These are phyloP conservation scores for Parasitella parasitica DNA, from an alignment of 371 early-diverging fungal genomes.

Conservation along the genomic window DNA sequence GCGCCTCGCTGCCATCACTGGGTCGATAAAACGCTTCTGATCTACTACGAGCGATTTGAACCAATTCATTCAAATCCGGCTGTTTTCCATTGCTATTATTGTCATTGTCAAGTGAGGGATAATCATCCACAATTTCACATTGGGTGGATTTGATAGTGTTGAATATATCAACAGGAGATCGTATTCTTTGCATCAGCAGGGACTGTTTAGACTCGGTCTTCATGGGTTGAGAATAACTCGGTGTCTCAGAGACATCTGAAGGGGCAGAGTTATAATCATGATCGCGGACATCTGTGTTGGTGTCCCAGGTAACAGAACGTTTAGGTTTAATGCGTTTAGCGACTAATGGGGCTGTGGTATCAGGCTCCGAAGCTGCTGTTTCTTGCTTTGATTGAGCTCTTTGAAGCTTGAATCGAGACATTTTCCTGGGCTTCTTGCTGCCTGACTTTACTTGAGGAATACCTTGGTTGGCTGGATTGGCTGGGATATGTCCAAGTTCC, in stretches of 20 bases:
- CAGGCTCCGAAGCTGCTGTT: neutral
- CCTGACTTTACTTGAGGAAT: neutral
- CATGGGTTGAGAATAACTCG: constrained; percentile 32
- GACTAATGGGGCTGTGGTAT: neutral
- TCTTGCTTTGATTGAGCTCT: constrained; percentile 6
- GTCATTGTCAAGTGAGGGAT: constrained; percentile 35
- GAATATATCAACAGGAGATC: constrained; percentile 39
- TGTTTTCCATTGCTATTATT: neutral
- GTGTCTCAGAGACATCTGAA: constrained; percentile 13
- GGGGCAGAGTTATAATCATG: constrained; percentile 37
- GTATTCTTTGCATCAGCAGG: neutral
- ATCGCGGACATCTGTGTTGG: constrained; percentile 33
- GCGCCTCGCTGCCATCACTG: constrained; percentile 15
- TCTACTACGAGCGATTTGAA: constrained; percentile 9
- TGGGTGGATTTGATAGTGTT: constrained; percentile 19
- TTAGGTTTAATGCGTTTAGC: constrained; percentile 9
- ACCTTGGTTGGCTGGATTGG: neutral
- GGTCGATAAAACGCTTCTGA: constrained; percentile 30
- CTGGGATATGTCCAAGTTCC: neutral
- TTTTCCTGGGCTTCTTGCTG: constrained; percentile 14
- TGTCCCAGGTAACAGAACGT: constrained; percentile 35
- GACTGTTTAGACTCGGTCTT: constrained; percentile 14
- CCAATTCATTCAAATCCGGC: constrained; percentile 31
- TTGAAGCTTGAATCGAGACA: constrained; percentile 31
- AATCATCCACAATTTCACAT: constrained; percentile 21